phyloP scores from a whole-genome alignment of 1,284 basidiomycete genomes.

The Puccinia horiana region DNA sequence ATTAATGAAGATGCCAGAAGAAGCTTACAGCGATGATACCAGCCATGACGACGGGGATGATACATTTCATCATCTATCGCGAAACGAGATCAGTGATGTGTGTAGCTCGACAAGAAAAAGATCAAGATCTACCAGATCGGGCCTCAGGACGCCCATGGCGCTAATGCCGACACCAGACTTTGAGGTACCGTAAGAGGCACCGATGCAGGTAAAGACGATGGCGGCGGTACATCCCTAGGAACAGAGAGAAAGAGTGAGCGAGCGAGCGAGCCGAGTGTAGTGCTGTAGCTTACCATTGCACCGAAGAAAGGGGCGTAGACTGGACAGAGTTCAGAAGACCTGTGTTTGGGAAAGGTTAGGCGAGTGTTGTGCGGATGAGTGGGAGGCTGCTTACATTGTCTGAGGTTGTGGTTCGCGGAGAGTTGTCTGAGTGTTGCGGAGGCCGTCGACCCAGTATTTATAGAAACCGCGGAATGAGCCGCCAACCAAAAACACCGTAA shows the following conservation, averaged over 20 bases:
- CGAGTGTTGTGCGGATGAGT: not conserved
- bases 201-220: constrained; percentile 46
- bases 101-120: not conserved
- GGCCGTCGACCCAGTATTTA: no score
- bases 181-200: constrained; percentile 60
- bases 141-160: constrained; percentile 62
- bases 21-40: constrained; percentile 58
- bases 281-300: constrained; percentile 30
- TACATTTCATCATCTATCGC: constrained; percentile 50
- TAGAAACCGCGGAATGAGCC: not conserved
- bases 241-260: not conserved
- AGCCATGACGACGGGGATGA: constrained; percentile 58
- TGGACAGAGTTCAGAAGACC: constrained; percentile 45
- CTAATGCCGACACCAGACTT: constrained; percentile 63
- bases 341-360: not conserved
- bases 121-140: constrained; percentile 58
- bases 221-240: constrained; percentile 41
- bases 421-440: no score
- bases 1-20: not conserved
- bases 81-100: not conserved
- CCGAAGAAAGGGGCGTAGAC: constrained; percentile 48
- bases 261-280: not conserved
- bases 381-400: not conserved
- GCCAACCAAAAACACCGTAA: constrained; percentile 31
- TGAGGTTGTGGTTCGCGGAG: not conserved